Percentiles rank a stretch among this genome's conserved stretches.
Conservation (phyloP, 805 yeast species). For the Yarrowia divulgata region DNA sequence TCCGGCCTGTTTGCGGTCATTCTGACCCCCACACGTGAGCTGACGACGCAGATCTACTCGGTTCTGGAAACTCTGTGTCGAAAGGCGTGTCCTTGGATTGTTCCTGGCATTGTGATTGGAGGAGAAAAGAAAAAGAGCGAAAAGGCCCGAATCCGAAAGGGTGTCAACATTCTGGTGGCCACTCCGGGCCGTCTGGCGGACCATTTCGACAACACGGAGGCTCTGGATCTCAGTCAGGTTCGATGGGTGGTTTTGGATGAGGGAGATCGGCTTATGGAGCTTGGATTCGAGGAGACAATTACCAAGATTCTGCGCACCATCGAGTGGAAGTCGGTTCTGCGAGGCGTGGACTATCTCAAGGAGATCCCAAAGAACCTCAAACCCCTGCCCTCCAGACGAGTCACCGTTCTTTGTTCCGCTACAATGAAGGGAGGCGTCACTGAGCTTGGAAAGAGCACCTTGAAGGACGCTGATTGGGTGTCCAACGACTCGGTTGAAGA, state of each 20-base stretch:
- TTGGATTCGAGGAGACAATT: slow-evolving; percentile 95
- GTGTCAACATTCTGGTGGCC: slow-evolving; percentile 93
- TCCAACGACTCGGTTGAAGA: slow-evolving; percentile 50
- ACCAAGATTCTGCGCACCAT: slow-evolving; percentile 72
- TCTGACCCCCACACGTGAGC: slow-evolving; percentile 92
- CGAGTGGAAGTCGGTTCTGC: slow-evolving; percentile 56
- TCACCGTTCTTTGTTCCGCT: slow-evolving; percentile 91
- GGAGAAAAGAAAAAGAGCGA: slow-evolving; percentile 98
- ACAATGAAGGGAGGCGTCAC: slow-evolving; percentile 84
- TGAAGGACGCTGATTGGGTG: slow-evolving; percentile 76
- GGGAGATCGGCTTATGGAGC: slow-evolving; percentile 94
- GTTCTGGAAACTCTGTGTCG: slow-evolving; percentile 69
- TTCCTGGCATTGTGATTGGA: slow-evolving; percentile 96
- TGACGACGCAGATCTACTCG: slow-evolving; percentile 86
- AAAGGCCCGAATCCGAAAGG: slow-evolving; percentile 93
- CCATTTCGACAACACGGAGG: slow-evolving; percentile 87
- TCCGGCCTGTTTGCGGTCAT: slow-evolving; percentile 90
- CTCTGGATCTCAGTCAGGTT: slow-evolving; percentile 73
- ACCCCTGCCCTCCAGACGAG: slow-evolving; percentile 70
- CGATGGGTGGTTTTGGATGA: slow-evolving; percentile 94
- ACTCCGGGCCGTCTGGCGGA: slow-evolving; percentile 97
- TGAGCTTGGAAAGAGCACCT: slow-evolving; percentile 78
- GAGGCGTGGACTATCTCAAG: slow-evolving; percentile 46
- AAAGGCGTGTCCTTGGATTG: slow-evolving; percentile 82
- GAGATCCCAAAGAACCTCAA: slow-evolving; percentile 54